These are phyloP conservation scores for Penicillium paradoxum DNA, from an alignment of 495 filamentous ascomycete species.

Conservation along the genomic window DNA sequence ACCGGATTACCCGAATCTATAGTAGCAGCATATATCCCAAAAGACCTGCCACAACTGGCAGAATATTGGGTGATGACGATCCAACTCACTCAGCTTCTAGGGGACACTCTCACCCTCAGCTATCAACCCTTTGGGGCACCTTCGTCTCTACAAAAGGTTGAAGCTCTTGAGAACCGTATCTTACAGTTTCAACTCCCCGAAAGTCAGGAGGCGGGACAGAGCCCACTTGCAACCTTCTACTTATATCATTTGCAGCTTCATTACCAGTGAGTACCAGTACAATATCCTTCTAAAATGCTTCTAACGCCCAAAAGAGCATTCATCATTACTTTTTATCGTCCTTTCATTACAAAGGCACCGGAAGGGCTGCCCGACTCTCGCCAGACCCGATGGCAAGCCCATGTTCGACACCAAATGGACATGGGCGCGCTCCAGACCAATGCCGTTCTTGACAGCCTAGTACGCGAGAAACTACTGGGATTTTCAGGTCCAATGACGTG, in stretches of 20 bases:
- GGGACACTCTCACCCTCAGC: slow-evolving; percentile 18
- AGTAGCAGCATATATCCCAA: slow-evolving; percentile 11
- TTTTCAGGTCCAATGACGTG: slow-evolving; percentile 29
- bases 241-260: slow-evolving; percentile 31
- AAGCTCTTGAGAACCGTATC: slow-evolving; percentile 21
- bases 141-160: slow-evolving; percentile 15
- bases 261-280: slow-evolving; percentile 23
- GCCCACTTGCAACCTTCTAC: slow-evolving; percentile 18
- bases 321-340: slow-evolving; percentile 29
- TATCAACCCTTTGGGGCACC: slow-evolving; percentile 14
- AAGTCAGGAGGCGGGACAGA: slow-evolving; percentile 10
- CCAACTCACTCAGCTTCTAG: slow-evolving; percentile 24
- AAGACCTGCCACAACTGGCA: slow-evolving; percentile 21
- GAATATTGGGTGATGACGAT: slow-evolving; percentile 29
- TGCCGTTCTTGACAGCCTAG: slow-evolving; percentile 2
- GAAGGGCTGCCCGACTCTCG: slow-evolving; percentile 17
- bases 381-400: slow-evolving; percentile 4
- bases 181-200: slow-evolving; percentile 16
- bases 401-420: slow-evolving; percentile 1
- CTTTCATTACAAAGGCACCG: slow-evolving; percentile 8
- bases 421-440: slow-evolving; percentile 2
- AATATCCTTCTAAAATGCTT: not conserved
- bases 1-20: slow-evolving; percentile 2
- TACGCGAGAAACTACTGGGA: not conserved
- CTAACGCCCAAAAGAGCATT: slow-evolving; percentile 20